Evolutionary conservation across 108 stramenopile species (phyloP), one percentile per base, ranked within the genome.

Genomic region (Pinguiococcus pyrenoidosus): DNA sequence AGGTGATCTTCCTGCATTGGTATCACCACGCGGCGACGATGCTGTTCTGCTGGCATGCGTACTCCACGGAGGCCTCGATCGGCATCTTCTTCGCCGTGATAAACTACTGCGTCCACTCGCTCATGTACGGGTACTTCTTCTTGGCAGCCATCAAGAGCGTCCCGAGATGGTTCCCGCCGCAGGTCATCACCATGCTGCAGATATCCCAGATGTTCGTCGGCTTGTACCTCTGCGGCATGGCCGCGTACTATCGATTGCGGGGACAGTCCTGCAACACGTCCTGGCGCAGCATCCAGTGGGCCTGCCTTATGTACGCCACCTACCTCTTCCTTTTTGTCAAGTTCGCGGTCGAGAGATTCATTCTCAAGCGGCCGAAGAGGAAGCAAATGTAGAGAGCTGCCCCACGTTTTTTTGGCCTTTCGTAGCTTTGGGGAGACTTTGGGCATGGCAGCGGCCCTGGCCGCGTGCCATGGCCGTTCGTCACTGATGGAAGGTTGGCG

Each of bases 61-160:
- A 89, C 66, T 85, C 82, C 21, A 76, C 77, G 46, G 73, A 67
- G 38, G 56, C 79, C 13, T 77, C 86, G 39, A 47, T 69, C 21
- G 90, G 88, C 18, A 67, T 96, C 30, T 84, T 87, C 78, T 96
- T 96, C 66, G 79, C 82, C 22, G 84, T 82, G 14, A 90, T 92
- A 87, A 92, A 96, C 66, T 92, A 90, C 75, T 50, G 70, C 25
- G 94, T 92, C 9, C 89, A 92, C 54, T 79, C 84, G 29, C 62
- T 85, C 46, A 96, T 92, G 90, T 96, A 92, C 72, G 72, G 70
- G n/a, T 91, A 92, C 53, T 92, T 87, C 79, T 86, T 78, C 56
- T 69, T 87, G 18, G 2, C 0, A 21, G 66, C 72, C 42, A 42
- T 56, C 38, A 59, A 66, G 43, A 80, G 85, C 45, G 77, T 75